Evolutionary conservation across 257 asterid species (phyloP), one percentile per base, ranked within the genome.

Genomic region (Gynochthodes officinalis): DNA sequence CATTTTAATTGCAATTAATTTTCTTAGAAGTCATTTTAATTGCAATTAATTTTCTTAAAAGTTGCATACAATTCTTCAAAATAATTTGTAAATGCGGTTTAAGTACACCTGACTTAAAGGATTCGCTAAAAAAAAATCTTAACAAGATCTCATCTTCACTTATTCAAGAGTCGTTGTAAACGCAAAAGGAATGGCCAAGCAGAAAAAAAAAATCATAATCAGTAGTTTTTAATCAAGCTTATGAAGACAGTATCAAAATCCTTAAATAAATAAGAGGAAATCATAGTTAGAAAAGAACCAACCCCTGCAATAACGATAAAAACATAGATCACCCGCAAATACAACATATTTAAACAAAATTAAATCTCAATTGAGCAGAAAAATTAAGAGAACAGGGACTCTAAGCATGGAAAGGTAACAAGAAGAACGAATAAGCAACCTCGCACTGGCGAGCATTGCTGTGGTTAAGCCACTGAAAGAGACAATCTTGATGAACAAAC

Each of bases 371-470:
- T 48, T 44, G 23, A 16, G 32, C 21, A 62, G 64, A 4, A 10
- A 49, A 67, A 4, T 27, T 16, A 15, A 66, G 40, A 66, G 58
- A 44, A 48, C 52, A 40, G 14, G 25, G 49, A 28, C 12, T 7
- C 14, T 15, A 60, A 7, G 37, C 25, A 32, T 46, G 2, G 18
- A 50, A 50, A 23, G 19, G 52, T 46, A 46, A 46, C 18, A 19
- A 46, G 5, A 53, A 6, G 30, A 53, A 53, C 2, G 28, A 14
- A 13, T 15, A n/a, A 42, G 14, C 7, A 61, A 93, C 98, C 96
- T 94, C 98, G 95, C 98, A 94, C 52, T 91, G 96, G 67, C 97
- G 92, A 76, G 98, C 96, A 87, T 94, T 94, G 75, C 98, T 91
- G 72, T 94, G 98, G 86, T 87, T 94, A 54, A 94, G 97, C 98